phyloP scores from a whole-genome alignment of 805 yeast species.

The Myxozyma mucilagina region DNA sequence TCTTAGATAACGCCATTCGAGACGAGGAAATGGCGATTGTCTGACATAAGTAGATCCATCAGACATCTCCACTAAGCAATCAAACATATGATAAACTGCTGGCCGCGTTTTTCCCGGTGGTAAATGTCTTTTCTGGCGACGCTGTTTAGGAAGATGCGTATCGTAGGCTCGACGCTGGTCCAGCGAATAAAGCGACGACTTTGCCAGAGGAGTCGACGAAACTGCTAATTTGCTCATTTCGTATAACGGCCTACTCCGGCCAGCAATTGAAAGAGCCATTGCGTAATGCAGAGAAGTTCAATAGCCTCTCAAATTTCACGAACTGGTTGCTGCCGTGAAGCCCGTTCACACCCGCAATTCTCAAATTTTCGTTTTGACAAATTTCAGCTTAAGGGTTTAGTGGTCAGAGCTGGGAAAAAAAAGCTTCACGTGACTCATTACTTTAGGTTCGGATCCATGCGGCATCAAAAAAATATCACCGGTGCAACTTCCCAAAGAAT shows the following conservation, averaged over 20 bases:
- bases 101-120: slow-evolving; percentile 82
- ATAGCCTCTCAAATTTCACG: too few relatives aligned
- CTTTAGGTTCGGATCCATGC: slow-evolving; percentile 8
- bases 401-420: not conserved
- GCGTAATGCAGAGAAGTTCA: too few relatives aligned
- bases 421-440: not conserved
- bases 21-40: slow-evolving; percentile 84
- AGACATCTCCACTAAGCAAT: slow-evolving; percentile 82
- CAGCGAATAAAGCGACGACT: not conserved
- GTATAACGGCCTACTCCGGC: slow-evolving; percentile 1
- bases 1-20: slow-evolving; percentile 77
- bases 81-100: slow-evolving; percentile 87
- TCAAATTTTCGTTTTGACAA: slow-evolving; percentile 3
- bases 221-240: not conserved
- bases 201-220: not conserved
- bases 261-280: not conserved
- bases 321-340: too few relatives aligned
- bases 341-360: not conserved
- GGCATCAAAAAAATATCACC: slow-evolving; percentile 11
- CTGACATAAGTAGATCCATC: slow-evolving; percentile 90
- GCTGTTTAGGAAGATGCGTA: slow-evolving; percentile 24
- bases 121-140: slow-evolving; percentile 36
- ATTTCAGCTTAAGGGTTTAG: not conserved
- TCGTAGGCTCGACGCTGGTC: slow-evolving; percentile 4
- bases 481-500: not conserved